Base-by-base conservation (phyloP, 805 yeast species). In the Candida suzukii region DNA sequence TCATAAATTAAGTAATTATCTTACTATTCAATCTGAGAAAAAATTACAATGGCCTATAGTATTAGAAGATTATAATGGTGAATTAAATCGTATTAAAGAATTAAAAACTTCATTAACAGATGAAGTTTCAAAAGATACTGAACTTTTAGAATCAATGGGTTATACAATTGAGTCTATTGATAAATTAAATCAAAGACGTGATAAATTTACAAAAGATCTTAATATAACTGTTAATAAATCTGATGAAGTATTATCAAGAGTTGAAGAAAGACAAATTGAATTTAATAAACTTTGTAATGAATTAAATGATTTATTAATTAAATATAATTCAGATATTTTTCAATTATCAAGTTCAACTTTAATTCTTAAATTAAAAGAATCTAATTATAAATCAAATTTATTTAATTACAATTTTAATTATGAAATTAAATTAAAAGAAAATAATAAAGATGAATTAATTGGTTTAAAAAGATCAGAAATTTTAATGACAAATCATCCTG, bases 1-100 rank as follows among this genome's bases (percentile, higher is more conserved):
- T 34, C 64, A 66, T 35, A 83, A 83, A 58, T 83, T 86, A 52
- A 72, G 75, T 50, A 81, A 78, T n/a, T 86, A 83, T 54, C 78
- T 84, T 40, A 76, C 76, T 35, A 69, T 76, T 8, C 80, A 84
- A 76, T 75, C 78, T 49, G 65, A 66, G n/a, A 69, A 86, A 45
- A 81, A 79, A 48, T 49, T 57, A 13, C 80, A 78, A 54, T 84
- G 95, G 93, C 68, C 73, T 2, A 48, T 60, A 16, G 73, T 77
- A 35, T 56, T 87, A 38, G 65, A 69, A n/a, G 76, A 76, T 47
- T 72, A 84, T 44, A 66, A 69, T 26, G 59, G 57, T 7, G 93
- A 85, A 51, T 71, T 80, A 34, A 60, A 53, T 2, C 56, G 59
- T 30, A 64, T 76, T 44, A 68, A 66, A 39, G 51, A 53, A 25